phyloP scores from a whole-genome alignment of 257 asterid species.

The Salvia splendens region DNA sequence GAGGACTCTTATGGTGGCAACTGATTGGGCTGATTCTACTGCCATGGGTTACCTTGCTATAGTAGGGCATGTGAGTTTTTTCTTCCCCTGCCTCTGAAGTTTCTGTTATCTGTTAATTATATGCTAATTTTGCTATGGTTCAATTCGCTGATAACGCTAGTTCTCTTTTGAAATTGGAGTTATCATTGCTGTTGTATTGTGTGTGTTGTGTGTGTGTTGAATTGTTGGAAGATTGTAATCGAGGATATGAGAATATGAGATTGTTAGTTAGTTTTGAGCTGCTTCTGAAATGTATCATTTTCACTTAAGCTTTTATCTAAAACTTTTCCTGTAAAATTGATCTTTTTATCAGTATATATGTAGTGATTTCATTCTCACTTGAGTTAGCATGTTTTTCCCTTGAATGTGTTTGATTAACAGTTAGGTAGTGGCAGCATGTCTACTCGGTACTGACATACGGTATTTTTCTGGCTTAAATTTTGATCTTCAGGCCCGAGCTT shows the following conservation, averaged over 20 bases:
- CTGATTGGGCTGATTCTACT: conserved; percentile 81
- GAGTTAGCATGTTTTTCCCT: no score
- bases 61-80: conserved; percentile 86
- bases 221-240: no score
- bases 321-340: background rate
- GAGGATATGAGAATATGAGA: no score
- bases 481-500: conserved; percentile 71
- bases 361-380: no score
- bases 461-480: conserved; percentile 20
- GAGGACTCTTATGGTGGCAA: conserved; percentile 97
- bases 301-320: background rate
- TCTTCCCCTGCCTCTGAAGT: background rate
- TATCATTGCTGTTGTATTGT: background rate
- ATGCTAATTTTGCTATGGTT: background rate
- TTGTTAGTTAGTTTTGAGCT: background rate
- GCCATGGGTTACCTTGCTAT: conserved; percentile 87
- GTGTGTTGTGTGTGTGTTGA: no score
- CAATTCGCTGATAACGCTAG: background rate
- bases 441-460: background rate
- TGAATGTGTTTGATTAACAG: background rate
- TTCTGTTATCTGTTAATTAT: background rate
- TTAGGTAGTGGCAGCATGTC: background rate
- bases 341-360: no score
- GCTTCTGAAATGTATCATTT: background rate
- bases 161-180: background rate